These are phyloP conservation scores for Parastagonospora nodorum DNA, from an alignment of 2,329 filamentous ascomycete species.

Conservation along the genomic window DNA sequence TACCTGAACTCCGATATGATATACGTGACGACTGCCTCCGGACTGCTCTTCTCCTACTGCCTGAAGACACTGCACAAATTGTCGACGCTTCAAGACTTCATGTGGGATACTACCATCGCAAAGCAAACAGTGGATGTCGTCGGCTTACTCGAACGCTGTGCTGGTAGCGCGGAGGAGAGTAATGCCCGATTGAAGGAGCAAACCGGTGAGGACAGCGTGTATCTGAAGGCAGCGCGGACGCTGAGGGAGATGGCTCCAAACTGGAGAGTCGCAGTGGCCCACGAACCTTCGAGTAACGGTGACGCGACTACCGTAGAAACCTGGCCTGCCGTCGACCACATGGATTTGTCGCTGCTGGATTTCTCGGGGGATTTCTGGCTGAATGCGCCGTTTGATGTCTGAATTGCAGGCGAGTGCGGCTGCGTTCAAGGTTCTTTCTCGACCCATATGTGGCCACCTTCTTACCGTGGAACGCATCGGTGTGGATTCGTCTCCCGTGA, in stretches of 20 bases:
- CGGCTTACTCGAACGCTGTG: slow-evolving; percentile 12
- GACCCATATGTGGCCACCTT: too few species aligned
- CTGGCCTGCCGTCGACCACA: slow-evolving; percentile 1
- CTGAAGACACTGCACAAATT: slow-evolving; percentile 17
- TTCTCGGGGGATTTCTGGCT: slow-evolving; percentile 26
- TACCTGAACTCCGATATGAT: slow-evolving; percentile 12
- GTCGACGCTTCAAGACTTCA: slow-evolving; percentile 13
- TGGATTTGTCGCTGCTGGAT: slow-evolving; percentile 15
- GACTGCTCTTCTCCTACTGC: slow-evolving; percentile 18
- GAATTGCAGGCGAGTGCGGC: not conserved
- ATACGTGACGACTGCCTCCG: slow-evolving; percentile 8
- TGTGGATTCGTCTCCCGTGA: too few species aligned
- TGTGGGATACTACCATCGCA: slow-evolving; percentile 18
- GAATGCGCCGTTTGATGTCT: slow-evolving; percentile 11
- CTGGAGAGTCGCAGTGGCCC: slow-evolving; percentile 8
- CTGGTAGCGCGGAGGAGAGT: slow-evolving; percentile 8
- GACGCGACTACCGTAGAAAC: not conserved
- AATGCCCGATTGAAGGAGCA: slow-evolving; percentile 11
- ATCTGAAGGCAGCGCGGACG: slow-evolving; percentile 15
- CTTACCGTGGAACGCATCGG: too few species aligned
- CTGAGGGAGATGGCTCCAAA: slow-evolving; percentile 15
- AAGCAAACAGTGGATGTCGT: slow-evolving; percentile 13
- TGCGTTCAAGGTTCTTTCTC: too few species aligned
- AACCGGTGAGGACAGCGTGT: slow-evolving; percentile 20
- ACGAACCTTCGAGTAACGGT: not conserved